A percentile compares a stretch with the other conserved stretches of the same genome.
phyloP scores from a whole-genome alignment of 2,329 filamentous ascomycete species.

The Sphaerostilbella broomeana region DNA sequence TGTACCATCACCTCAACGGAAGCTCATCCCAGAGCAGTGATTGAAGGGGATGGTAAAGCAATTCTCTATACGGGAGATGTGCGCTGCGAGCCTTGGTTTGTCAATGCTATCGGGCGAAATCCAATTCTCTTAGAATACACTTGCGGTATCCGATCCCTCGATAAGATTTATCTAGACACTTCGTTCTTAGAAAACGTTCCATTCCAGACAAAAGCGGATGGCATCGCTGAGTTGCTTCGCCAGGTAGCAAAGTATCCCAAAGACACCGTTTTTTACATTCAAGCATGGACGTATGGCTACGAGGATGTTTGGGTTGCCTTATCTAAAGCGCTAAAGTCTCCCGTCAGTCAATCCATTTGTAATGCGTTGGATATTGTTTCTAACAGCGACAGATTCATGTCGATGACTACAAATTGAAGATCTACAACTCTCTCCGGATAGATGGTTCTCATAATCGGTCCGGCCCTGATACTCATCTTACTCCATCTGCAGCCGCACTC shows the following conservation, averaged over 20 bases:
- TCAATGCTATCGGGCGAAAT: constrained; percentile 63
- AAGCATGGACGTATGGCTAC: constrained; percentile 85
- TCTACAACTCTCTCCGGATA: constrained; percentile 60
- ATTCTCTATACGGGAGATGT: constrained; percentile 87
- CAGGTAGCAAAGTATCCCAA: constrained; percentile 62
- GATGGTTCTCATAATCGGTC: constrained; percentile 35
- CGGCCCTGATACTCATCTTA: constrained; percentile 35
- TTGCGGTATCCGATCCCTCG: constrained; percentile 56
- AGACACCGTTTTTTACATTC: constrained; percentile 75
- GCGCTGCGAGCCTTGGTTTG: constrained; percentile 79
- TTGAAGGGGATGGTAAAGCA: constrained; percentile 66
- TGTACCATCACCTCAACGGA: too few relatives aligned
- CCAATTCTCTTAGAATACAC: constrained; percentile 71
- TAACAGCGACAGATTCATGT: constrained; percentile 59
- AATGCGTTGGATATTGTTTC: neutral
- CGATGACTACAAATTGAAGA: constrained; percentile 67
- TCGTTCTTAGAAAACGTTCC: constrained; percentile 52
- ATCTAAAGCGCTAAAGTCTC: constrained; percentile 60
- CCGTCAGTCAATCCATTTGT: constrained; percentile 33
- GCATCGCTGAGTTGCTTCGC: constrained; percentile 63
- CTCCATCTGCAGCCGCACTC: constrained; percentile 59
- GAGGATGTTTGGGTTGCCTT: constrained; percentile 88
- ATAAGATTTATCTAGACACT: constrained; percentile 85
- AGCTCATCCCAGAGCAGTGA: constrained; percentile 39
- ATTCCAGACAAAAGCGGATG: constrained; percentile 63